Conservation (phyloP, 257 asterid species). For the Handroanthus guayacan region DNA sequence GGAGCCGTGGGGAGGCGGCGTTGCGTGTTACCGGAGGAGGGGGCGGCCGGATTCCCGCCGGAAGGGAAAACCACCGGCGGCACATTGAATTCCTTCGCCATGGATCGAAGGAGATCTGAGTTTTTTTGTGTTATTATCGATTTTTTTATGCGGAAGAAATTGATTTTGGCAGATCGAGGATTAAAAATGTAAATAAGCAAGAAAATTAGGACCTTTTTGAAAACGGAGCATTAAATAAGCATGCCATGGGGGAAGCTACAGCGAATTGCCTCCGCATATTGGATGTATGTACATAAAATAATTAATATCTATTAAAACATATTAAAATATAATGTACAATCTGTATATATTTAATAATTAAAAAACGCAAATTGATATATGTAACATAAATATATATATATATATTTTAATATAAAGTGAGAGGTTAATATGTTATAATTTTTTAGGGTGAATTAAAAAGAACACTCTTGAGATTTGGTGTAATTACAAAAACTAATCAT, state of each 20-base stretch:
- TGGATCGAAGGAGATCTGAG: constrained; percentile 38
- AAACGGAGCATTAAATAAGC: neutral
- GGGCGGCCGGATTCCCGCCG: constrained; percentile 63
- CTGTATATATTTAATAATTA: too few relatives aligned
- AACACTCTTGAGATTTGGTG: too few relatives aligned
- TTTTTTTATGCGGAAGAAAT: neutral
- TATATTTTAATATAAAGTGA: too few relatives aligned
- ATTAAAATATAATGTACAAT: too few relatives aligned
- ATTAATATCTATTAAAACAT: too few relatives aligned
- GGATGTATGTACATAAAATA: too few relatives aligned
- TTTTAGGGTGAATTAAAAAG: too few relatives aligned
- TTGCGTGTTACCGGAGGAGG: constrained; percentile 58
- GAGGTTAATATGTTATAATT: too few relatives aligned
- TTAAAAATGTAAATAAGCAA: neutral
- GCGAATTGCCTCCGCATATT: too few relatives aligned
- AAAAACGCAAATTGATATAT: too few relatives aligned
- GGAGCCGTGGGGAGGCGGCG: constrained; percentile 92
- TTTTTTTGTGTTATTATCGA: neutral
- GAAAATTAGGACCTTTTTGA: neutral
- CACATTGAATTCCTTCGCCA: constrained; percentile 84
- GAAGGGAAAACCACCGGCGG: constrained; percentile 87
- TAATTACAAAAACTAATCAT: too few relatives aligned
- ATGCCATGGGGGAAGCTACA: neutral
- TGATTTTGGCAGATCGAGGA: neutral
- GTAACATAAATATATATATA: too few relatives aligned